Percentiles rank a stretch among this genome's conserved stretches.
These are phyloP conservation scores for Venturia oleaginea DNA, from an alignment of 2,329 filamentous ascomycete species.

Conservation along the genomic window DNA sequence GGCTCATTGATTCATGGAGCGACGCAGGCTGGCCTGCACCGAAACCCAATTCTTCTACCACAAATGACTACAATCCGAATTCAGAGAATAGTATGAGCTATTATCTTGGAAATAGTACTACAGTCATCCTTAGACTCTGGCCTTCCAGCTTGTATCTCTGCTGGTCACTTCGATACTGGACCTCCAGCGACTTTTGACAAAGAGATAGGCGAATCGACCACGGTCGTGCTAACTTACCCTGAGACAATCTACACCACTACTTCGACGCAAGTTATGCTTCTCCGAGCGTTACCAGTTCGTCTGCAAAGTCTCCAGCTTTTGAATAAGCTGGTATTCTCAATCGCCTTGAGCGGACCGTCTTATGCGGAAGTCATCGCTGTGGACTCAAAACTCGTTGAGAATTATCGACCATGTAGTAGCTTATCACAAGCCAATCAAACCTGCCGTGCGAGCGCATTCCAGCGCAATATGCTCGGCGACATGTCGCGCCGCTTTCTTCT, in stretches of 20 bases:
- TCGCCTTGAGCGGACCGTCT: constrained; percentile 24
- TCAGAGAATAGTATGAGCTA: constrained; percentile 27
- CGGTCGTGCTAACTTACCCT: constrained; percentile 15
- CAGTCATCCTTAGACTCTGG: constrained; percentile 26
- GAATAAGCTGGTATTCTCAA: constrained; percentile 25
- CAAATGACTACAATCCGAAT: constrained; percentile 21
- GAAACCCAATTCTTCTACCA: constrained; percentile 22
- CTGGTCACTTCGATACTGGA: constrained; percentile 26
- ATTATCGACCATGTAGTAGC: constrained; percentile 21
- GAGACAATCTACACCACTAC: constrained; percentile 17
- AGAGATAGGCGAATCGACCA: constrained; percentile 19
- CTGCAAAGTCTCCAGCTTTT: constrained; percentile 20
- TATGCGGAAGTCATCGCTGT: constrained; percentile 25
- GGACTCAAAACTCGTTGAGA: constrained; percentile 21
- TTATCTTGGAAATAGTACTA: constrained; percentile 26
- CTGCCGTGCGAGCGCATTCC: constrained; percentile 25
- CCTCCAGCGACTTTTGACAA: constrained; percentile 19
- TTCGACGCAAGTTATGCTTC: constrained; percentile 20
- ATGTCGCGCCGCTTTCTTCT: constrained; percentile 47
- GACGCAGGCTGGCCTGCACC: constrained; percentile 27
- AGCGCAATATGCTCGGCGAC: constrained; percentile 43
- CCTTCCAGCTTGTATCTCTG: constrained; percentile 23
- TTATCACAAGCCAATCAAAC: constrained; percentile 16
- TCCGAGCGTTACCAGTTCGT: constrained; percentile 17
- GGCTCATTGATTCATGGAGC: constrained; percentile 24